These are phyloP conservation scores for Hysterangium stoloniferum DNA, from an alignment of 768 basidiomycete genomes.

Conservation along the genomic window DNA sequence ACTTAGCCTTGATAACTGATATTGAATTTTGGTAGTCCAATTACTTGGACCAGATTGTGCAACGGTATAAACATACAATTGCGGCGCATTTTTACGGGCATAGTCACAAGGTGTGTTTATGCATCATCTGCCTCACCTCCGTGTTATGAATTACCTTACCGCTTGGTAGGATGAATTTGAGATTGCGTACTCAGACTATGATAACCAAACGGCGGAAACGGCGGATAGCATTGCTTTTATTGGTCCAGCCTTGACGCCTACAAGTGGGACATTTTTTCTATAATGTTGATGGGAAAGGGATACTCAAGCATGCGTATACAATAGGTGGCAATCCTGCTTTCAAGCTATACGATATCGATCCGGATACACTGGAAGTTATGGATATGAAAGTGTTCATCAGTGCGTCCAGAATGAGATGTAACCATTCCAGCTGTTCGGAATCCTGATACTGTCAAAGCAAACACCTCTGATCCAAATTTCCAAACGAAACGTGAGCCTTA, in stretches of 20 bases:
- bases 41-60: slow-evolving; percentile 55
- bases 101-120: slow-evolving; percentile 33
- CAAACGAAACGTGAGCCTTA: slow-evolving; percentile 36
- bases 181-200: slow-evolving; percentile 50
- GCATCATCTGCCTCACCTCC: background rate
- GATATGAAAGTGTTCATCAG: slow-evolving; percentile 44
- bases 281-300: background rate
- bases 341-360: slow-evolving; percentile 57
- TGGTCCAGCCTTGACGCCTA: slow-evolving; percentile 51
- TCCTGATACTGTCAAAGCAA: slow-evolving; percentile 19
- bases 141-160: background rate
- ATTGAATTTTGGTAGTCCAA: slow-evolving; percentile 36
- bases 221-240: slow-evolving; percentile 43
- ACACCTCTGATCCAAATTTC: slow-evolving; percentile 36
- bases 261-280: slow-evolving; percentile 29
- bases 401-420: slow-evolving; percentile 20
- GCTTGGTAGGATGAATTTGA: slow-evolving; percentile 47
- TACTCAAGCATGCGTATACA: background rate
- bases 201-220: slow-evolving; percentile 34
- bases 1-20: too few species aligned
- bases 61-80: slow-evolving; percentile 51
- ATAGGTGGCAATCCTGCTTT: slow-evolving; percentile 49
- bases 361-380: slow-evolving; percentile 59
- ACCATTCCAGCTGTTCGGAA: background rate
- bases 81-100: slow-evolving; percentile 59